These are phyloP conservation scores for Aspergillus quadricinctus DNA, from an alignment of 2,329 filamentous ascomycete genomes.

Conservation along the genomic window DNA sequence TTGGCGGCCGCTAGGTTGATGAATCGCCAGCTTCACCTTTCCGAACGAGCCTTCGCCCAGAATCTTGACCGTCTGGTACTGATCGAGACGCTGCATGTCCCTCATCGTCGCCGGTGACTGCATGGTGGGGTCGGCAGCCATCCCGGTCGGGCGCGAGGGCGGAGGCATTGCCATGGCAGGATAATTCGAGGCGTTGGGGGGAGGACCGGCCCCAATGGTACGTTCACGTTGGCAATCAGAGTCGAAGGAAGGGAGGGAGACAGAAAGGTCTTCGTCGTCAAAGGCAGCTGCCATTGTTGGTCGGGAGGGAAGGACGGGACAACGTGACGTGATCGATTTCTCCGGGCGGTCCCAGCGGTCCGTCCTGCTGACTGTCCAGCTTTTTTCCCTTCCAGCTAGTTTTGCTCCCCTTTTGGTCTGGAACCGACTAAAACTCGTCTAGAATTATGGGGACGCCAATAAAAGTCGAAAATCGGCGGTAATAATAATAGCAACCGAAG, in stretches of 20 bases:
- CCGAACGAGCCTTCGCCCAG: constrained; percentile 96
- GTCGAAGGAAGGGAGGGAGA: constrained; percentile 53
- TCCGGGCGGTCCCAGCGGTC: constrained; percentile 16
- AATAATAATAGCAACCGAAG: neutral
- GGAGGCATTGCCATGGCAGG: constrained; percentile 38
- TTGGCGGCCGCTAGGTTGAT: constrained; percentile 87
- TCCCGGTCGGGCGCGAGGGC: constrained; percentile 30
- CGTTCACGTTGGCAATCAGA: constrained; percentile 27
- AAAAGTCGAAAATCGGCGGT: neutral
- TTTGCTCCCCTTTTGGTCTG: neutral
- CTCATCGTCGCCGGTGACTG: constrained; percentile 46
- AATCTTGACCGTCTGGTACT: constrained; percentile 86
- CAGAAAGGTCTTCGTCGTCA: constrained; percentile 79
- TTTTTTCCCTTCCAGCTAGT: constrained; percentile 6
- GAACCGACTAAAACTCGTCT: neutral
- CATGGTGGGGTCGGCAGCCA: constrained; percentile 22
- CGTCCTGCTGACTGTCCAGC: constrained; percentile 17
- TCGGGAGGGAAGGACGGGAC: constrained; percentile 17
- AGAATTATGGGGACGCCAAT: neutral
- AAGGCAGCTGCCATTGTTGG: constrained; percentile 46
- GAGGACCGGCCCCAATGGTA: constrained; percentile 13
- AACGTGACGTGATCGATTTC: constrained; percentile 37
- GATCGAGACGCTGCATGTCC: constrained; percentile 79
- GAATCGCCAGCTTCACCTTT: constrained; percentile 95
- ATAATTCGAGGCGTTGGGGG: constrained; percentile 22